phyloP scores from a whole-genome alignment of 2,329 filamentous ascomycete species.

The Colletotrichum costaricense region DNA sequence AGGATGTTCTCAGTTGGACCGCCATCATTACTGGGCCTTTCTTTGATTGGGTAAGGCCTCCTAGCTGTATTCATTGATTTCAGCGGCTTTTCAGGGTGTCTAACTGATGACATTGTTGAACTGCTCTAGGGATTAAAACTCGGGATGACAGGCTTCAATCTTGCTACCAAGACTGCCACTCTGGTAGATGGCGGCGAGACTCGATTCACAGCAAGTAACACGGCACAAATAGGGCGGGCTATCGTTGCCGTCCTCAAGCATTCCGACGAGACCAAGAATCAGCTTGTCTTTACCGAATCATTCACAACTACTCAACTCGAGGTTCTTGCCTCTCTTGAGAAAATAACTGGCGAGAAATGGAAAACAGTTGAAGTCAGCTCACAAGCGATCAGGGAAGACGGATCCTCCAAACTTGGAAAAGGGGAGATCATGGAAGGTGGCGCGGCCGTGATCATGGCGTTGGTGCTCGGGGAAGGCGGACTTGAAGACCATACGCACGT shows the following conservation, averaged over 20 bases:
- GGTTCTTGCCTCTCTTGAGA: conserved; percentile 46
- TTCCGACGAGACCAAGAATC: conserved; percentile 35
- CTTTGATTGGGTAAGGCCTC: conserved; percentile 58
- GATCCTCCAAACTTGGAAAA: neutral
- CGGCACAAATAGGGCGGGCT: conserved; percentile 31
- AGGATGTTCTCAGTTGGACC: conserved; percentile 61
- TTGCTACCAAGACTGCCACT: conserved; percentile 48
- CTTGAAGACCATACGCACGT: conserved; percentile 7
- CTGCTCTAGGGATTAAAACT: neutral
- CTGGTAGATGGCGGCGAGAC: conserved; percentile 35
- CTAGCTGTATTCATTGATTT: conserved; percentile 37
- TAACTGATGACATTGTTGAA: neutral
- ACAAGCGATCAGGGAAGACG: neutral
- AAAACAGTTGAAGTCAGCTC: neutral
- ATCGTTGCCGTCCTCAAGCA: conserved; percentile 30
- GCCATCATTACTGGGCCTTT: conserved; percentile 61
- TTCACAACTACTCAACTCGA: conserved; percentile 61
- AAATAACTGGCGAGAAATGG: neutral
- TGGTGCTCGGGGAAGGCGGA: conserved; percentile 1
- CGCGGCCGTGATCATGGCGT: conserved; percentile 4
- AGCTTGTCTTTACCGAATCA: conserved; percentile 46
- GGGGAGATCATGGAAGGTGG: neutral
- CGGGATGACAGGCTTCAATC: conserved; percentile 58
- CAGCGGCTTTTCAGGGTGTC: neutral
- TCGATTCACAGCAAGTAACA: conserved; percentile 32